Percentiles rank a stretch among this genome's conserved stretches.
phyloP scores from a whole-genome alignment of 495 filamentous ascomycete species.

The Tuber microsphaerosporum region DNA sequence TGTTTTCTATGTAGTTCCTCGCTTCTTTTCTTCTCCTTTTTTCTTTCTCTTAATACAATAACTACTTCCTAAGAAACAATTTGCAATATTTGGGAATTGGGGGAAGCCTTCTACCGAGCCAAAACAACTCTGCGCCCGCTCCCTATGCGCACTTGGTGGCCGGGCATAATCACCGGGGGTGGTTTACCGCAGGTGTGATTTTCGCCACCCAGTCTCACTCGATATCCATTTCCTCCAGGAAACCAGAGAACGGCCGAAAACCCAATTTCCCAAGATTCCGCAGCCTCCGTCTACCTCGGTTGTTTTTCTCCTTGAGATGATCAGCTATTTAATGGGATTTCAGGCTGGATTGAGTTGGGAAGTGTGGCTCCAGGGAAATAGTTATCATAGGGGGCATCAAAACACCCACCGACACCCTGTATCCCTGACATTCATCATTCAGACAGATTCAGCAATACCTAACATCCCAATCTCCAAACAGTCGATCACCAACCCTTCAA shows the following conservation, averaged over 20 bases:
- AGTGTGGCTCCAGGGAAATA: background rate
- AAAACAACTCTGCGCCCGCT: background rate
- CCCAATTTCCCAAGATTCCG: background rate
- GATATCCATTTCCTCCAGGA: background rate
- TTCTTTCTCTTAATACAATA: too few species aligned
- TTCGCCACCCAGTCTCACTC: background rate
- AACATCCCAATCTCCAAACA: background rate
- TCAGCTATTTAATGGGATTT: background rate
- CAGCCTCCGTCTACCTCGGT: background rate
- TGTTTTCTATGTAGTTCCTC: too few species aligned
- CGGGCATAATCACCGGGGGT: background rate
- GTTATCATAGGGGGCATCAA: background rate
- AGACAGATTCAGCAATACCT: background rate
- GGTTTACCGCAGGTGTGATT: background rate
- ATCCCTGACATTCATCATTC: background rate
- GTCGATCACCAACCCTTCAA: background rate
- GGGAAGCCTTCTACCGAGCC: background rate
- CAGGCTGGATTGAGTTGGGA: background rate
- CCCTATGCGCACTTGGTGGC: background rate
- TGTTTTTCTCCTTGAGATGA: background rate
- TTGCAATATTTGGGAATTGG: too few species aligned
- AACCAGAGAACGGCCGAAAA: background rate
- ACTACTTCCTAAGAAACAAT: too few species aligned
- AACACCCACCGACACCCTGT: background rate
- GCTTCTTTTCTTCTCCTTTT: too few species aligned